These are phyloP conservation scores for Cladosporium sp. DNA, from an alignment of 2,329 filamentous ascomycete species.

Conservation along the genomic window DNA sequence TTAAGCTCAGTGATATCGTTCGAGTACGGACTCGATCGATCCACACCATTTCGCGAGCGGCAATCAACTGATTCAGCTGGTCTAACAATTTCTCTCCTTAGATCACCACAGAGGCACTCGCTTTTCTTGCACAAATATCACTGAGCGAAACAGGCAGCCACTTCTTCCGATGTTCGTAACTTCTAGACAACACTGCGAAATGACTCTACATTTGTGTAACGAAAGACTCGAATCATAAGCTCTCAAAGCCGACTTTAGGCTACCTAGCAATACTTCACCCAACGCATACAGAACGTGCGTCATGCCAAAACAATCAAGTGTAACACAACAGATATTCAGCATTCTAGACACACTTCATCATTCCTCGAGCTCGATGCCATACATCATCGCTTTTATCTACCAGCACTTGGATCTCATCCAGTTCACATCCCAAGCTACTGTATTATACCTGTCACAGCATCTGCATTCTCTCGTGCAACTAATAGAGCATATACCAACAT, in stretches of 20 bases:
- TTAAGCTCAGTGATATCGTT: background rate
- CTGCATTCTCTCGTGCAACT: background rate
- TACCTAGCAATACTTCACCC: background rate
- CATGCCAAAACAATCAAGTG: background rate
- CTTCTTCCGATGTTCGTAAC: background rate
- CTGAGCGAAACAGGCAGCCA: background rate
- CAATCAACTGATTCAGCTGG: background rate
- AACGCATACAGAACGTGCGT: background rate
- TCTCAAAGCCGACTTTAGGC: background rate
- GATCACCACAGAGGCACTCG: background rate
- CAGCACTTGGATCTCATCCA: background rate
- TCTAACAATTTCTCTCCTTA: background rate
- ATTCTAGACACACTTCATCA: background rate
- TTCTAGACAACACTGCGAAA: background rate
- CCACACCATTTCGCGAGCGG: background rate
- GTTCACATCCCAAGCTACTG: background rate
- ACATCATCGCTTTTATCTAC: background rate
- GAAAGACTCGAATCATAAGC: background rate
- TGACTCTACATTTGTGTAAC: background rate
- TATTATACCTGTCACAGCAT: background rate
- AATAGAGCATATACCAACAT: background rate
- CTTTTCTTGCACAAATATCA: background rate
- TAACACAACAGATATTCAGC: background rate
- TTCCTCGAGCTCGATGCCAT: background rate
- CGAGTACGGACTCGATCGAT: background rate